These are phyloP conservation scores for Berkeleyomyces basicola DNA, from an alignment of 2,329 filamentous ascomycete species.

Conservation along the genomic window DNA sequence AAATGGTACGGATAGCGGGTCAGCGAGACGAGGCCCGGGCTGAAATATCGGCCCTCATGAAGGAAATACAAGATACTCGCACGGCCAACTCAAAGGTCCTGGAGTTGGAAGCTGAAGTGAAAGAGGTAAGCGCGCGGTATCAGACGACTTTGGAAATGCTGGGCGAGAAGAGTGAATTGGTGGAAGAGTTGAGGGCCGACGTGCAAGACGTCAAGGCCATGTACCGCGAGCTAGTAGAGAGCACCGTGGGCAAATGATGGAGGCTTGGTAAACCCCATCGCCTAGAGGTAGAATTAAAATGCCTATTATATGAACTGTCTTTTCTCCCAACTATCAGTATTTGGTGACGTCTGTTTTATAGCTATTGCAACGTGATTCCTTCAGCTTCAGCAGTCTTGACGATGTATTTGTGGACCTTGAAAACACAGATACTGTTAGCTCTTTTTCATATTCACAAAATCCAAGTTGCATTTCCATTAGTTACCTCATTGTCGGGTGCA, in stretches of 20 bases:
- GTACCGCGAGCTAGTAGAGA: slow-evolving; percentile 82
- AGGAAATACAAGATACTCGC: slow-evolving; percentile 59
- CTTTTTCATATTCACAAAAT: not conserved
- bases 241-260: slow-evolving; percentile 36
- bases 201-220: slow-evolving; percentile 89
- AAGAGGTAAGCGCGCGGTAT: slow-evolving; percentile 58
- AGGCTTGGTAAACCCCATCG: not conserved
- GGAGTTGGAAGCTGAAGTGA: slow-evolving; percentile 51
- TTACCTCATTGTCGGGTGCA: slow-evolving; percentile 70
- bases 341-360: not conserved
- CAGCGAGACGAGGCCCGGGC: slow-evolving; percentile 85
- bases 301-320: not conserved
- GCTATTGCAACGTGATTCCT: slow-evolving; percentile 48
- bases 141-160: slow-evolving; percentile 86
- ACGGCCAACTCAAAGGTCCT: slow-evolving; percentile 41
- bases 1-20: slow-evolving; percentile 59
- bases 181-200: slow-evolving; percentile 79
- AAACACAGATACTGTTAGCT: not conserved
- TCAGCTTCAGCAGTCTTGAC: slow-evolving; percentile 65
- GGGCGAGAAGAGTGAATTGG: slow-evolving; percentile 90
- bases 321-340: too few species aligned
- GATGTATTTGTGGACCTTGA: slow-evolving; percentile 59
- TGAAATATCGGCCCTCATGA: slow-evolving; percentile 82
- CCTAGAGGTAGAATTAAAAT: not conserved
- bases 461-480: not conserved